These are phyloP conservation scores for Fusarium nematophilum DNA, from an alignment of 2,329 filamentous ascomycete genomes.

Conservation along the genomic window DNA sequence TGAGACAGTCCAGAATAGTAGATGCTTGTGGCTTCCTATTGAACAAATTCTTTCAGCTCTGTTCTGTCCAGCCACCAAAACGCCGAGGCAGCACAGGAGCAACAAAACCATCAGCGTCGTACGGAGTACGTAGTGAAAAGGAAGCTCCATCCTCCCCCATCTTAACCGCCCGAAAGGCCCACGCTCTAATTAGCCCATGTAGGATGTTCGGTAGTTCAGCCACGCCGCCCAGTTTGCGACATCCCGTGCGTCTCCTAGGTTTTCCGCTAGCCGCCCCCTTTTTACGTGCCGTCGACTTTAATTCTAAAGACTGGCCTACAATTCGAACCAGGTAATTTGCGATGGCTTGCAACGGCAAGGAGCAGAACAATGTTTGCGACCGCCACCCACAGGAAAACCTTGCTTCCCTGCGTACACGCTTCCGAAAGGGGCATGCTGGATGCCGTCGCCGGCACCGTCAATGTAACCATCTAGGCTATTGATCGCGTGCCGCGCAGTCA, in stretches of 20 bases:
- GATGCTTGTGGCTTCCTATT: background rate
- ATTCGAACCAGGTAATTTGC: constrained; percentile 2
- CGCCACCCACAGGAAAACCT: too few species aligned
- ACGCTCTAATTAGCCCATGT: background rate
- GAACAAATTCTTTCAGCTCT: background rate
- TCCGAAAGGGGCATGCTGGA: constrained; percentile 18
- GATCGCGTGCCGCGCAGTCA: constrained; percentile 34
- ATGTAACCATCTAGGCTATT: constrained; percentile 27
- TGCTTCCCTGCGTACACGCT: too few species aligned
- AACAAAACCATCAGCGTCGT: background rate
- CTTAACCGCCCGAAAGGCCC: background rate
- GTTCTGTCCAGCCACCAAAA: background rate
- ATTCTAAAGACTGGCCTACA: background rate
- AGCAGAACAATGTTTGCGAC: background rate
- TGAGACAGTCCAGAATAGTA: background rate
- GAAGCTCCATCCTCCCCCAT: constrained; percentile 16
- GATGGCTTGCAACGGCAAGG: constrained; percentile 7
- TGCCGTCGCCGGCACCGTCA: constrained; percentile 2
- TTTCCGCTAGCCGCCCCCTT: constrained; percentile 5
- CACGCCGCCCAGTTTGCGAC: constrained; percentile 29
- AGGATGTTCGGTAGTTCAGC: constrained; percentile 27
- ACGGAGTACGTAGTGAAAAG: background rate
- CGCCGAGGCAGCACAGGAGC: background rate
- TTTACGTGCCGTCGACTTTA: background rate
- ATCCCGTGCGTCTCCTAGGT: constrained; percentile 11